These are phyloP conservation scores for Camellia oleifera DNA, from an alignment of 179 eudicot species.

Conservation along the genomic window DNA sequence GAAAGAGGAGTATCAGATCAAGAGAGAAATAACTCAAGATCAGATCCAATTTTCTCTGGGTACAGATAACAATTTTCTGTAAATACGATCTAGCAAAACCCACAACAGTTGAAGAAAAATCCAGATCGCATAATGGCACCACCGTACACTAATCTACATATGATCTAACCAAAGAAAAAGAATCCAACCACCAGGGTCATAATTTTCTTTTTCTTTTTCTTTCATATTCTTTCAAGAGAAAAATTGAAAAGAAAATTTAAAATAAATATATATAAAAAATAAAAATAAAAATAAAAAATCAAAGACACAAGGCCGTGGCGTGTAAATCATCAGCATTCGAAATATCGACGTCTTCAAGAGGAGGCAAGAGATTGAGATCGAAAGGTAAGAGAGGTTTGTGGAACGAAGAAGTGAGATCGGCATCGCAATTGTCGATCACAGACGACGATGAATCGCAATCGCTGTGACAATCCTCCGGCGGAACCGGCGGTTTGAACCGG, in stretches of 20 bases:
- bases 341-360: conserved; percentile 26
- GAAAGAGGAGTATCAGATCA: conserved; percentile 6
- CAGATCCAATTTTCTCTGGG: conserved; percentile 1
- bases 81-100: not conserved
- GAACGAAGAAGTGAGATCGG: conserved; percentile 1
- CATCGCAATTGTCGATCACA: conserved; percentile 45
- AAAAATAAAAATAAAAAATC: not conserved
- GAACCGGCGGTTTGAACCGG: conserved; percentile 12
- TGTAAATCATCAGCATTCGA: conserved; percentile 24
- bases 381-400: conserved; percentile 3
- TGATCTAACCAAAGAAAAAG: not conserved
- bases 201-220: not conserved
- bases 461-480: conserved; percentile 45
- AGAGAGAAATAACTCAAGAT: conserved; percentile 11
- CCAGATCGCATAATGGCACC: not conserved
- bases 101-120: conserved; percentile 11
- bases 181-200: not conserved
- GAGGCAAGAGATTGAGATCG: conserved; percentile 34
- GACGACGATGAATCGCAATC: conserved; percentile 69
- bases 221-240: not conserved
- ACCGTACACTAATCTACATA: conserved; percentile 12
- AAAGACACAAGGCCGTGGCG: conserved; percentile 48
- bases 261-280: not conserved
- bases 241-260: not conserved
- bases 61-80: not conserved